These are phyloP conservation scores for Angophora floribunda DNA, from an alignment of 345 rosid genomes.

Conservation along the genomic window DNA sequence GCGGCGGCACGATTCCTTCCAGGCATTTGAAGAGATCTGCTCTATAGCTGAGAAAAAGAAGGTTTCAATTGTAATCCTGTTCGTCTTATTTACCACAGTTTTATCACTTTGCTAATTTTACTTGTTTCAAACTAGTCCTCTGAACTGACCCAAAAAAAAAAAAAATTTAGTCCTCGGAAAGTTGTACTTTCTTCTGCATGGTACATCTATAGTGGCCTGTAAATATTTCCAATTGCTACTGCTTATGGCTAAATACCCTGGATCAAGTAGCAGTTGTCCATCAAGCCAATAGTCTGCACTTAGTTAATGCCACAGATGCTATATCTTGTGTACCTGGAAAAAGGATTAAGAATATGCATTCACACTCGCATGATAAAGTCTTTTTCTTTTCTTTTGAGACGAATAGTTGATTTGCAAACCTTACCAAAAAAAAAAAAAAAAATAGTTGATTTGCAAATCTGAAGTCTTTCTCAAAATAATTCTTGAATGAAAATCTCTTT, in stretches of 20 bases:
- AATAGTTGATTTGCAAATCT: neutral
- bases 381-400: neutral
- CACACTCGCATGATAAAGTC: neutral
- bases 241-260: neutral
- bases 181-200: neutral
- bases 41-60: conserved; percentile 83
- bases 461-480: neutral
- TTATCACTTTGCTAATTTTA: neutral
- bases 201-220: neutral
- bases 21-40: conserved; percentile 92
- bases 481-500: neutral
- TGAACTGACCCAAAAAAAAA: neutral
- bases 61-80: conserved; percentile 15
- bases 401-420: neutral
- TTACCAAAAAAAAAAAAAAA: too few relatives aligned
- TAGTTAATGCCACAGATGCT: neutral
- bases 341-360: neutral
- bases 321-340: neutral
- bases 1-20: conserved; percentile 89
- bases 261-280: neutral
- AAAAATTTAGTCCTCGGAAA: neutral
- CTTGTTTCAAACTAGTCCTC: neutral
- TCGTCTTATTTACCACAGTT: neutral
- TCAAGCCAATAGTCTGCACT: neutral
- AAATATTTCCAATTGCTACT: neutral